Base-by-base conservation (phyloP, 1,284 basidiomycete species). In the Marasmius sp. region DNA sequence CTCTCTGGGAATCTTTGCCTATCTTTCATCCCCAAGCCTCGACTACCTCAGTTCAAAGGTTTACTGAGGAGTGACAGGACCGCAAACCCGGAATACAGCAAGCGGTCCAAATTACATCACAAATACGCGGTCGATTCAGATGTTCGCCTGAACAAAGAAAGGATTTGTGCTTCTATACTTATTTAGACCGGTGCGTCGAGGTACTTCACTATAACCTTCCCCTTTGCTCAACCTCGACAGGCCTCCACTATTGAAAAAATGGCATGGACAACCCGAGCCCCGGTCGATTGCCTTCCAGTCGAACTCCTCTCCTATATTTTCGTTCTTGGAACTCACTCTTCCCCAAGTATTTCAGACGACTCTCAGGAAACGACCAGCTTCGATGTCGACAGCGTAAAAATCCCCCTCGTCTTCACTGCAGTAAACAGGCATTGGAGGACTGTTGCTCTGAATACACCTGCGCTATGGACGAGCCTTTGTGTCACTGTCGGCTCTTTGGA, bases 251-350 rank as follows among this genome's bases (percentile, higher is more conserved):
- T 38, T 50, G 16, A 47, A 18, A 8, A 16, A 36, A 54, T 54
- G 34, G 36, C 9, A 33, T 36, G 33, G 38, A 34, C 60, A n/a
- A 18, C 47, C 51, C 20, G 7, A 20, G 27, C 47, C 38, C 43
- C 75, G 3, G 76, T 82, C 58, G 67, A 72, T 62, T 66, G 57
- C 27, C 77, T 85, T 18, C 83, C 84, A 3, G 75, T 79, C 27
- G 84, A 85, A 68, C 73, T 85, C 11, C 72, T 85, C 22, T 80
- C 82, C 0, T 77, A 81, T 60, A 80, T 85, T 60, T 83, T 85
- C 67, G 63, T 67, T 12, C 72, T 84, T 36, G 76, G 72, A 18
- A 74, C 75, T 1, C 76, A 79, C 62, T 62, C 69, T 27, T 38
- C 60, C 10, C 64, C 65, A 18, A 64, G 68, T 51, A 43, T 64